These are phyloP conservation scores for Lentinula sp. DNA, from an alignment of 768 basidiomycete genomes.

Conservation along the genomic window DNA sequence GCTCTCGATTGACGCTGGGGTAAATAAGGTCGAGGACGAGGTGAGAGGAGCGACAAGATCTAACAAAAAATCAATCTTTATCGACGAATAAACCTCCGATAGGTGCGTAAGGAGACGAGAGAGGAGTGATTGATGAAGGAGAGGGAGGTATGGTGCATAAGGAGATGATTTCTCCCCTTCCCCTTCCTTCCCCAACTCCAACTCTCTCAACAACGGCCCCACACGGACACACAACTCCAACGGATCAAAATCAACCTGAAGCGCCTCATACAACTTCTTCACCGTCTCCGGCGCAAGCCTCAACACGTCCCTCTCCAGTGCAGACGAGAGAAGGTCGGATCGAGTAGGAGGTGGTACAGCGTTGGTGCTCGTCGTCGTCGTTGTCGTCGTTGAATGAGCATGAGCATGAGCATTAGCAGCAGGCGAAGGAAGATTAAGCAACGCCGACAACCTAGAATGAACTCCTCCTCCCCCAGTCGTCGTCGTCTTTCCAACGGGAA, in stretches of 20 bases:
- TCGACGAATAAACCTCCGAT: conserved; percentile 85
- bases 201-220: conserved; percentile 66
- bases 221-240: conserved; percentile 75
- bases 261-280: conserved; percentile 76
- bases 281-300: conserved; percentile 69
- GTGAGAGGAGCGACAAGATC: conserved; percentile 69
- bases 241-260: conserved; percentile 93
- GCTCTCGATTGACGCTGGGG: conserved; percentile 78
- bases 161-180: conserved; percentile 17
- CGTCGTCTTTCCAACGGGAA: conserved; percentile 60
- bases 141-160: conserved; percentile 81
- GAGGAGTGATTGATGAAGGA: conserved; percentile 86
- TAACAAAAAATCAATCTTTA: conserved; percentile 74
- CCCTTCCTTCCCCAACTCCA: conserved; percentile 21
- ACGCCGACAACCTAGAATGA: conserved; percentile 72
- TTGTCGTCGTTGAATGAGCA: neutral
- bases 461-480: conserved; percentile 38
- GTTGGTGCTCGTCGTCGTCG: neutral
- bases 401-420: neutral
- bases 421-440: conserved; percentile 61
- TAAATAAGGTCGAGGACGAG: conserved; percentile 33
- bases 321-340: conserved; percentile 79
- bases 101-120: conserved; percentile 89
- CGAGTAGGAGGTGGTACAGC: conserved; percentile 64
- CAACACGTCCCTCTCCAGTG: conserved; percentile 80